Base-by-base conservation (phyloP, 768 basidiomycete species). In the Tylopilus sp. region DNA sequence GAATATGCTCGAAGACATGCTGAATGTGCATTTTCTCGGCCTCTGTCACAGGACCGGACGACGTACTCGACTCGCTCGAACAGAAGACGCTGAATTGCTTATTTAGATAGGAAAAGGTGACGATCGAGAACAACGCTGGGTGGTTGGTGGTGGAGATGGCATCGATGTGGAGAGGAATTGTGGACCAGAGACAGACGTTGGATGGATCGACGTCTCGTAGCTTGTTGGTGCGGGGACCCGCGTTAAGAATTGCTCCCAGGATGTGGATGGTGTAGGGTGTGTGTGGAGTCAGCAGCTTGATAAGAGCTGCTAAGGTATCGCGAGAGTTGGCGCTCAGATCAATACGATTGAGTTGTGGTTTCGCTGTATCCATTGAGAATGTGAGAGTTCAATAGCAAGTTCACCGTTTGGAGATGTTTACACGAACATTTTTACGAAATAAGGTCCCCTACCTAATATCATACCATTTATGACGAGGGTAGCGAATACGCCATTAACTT, bases 231-330 rank as follows among this genome's bases (percentile, higher is more conserved):
- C 61, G 64, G 24, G 44, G 53, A 36, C 41, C 33, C 12, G 60
- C 12, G 40, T 67, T 67, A 17, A 58, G 54, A 30, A 66, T 34
- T 48, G 29, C 17, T 14, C 65, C 63, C 10, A 67, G 50, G 40
- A 62, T 37, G 21, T 51, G 34, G 13, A 60, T 50, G 14, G 56
- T 56, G 45, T 52, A 50, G 11, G 62, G 57, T 34, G 43, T 36
- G 28, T 53, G 52, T 14, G 59, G 54, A 9, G 45, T n/a, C 12
- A 64, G 62, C 13, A 63, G 22, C 24, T 50, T 42, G 42, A 45
- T 24, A 44, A 65, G 51, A 1, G 47, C 45, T 40, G 50, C 28
- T 30, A 54, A 10, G 11, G 45, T 52, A 30, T 52, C 4, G 24
- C 38, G 41, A 22, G 48, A 45, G 37, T 33, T n/a, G 21, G 46